Evolutionary conservation across 345 rosid genomes (phyloP).

Genomic region (Viola odorata): DNA sequence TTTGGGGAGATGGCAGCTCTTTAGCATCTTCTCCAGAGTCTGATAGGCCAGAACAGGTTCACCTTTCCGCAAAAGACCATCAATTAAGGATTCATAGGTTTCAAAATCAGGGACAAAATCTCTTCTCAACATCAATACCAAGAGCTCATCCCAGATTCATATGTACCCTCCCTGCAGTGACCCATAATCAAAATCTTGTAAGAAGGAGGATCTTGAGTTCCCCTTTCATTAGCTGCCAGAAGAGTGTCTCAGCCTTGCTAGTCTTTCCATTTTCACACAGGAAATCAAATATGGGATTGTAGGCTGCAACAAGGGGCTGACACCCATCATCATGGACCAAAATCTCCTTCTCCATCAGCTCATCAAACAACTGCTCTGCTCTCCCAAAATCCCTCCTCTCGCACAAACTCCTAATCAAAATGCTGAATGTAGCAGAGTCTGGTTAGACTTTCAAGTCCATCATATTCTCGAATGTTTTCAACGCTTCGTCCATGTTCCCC

Average conservation of each 20-base stretch:
- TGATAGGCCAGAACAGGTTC: conserved; percentile 58
- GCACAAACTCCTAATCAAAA: conserved; percentile 60
- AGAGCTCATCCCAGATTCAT: conserved; percentile 49
- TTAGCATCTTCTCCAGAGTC: conserved; percentile 61
- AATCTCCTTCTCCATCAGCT: conserved; percentile 32
- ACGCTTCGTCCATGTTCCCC: conserved; percentile 56
- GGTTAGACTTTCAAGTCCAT: conserved; percentile 37
- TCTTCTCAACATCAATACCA: conserved; percentile 70
- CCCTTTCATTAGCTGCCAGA: conserved; percentile 83
- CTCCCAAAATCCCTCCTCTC: conserved; percentile 44
- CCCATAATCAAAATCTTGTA: conserved; percentile 59
- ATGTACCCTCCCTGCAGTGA: conserved; percentile 61
- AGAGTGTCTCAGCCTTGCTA: conserved; percentile 54
- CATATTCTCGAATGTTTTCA: conserved; percentile 53
- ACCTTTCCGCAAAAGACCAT: conserved; percentile 49
- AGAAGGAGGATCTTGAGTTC: conserved; percentile 60
- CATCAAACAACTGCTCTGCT: conserved; percentile 61
- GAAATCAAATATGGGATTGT: conserved; percentile 62
- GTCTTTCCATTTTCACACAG: conserved; percentile 68
- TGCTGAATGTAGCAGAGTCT: conserved; percentile 79
- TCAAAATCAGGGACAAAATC: conserved; percentile 56
- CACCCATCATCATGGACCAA: conserved; percentile 12
- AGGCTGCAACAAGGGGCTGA: conserved; percentile 61
- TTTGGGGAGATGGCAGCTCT: conserved; percentile 57
- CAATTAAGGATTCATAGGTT: conserved; percentile 48